Evolutionary conservation across 176 grass and related monocot genomes (phyloP).

Genomic region (Poa annua): DNA sequence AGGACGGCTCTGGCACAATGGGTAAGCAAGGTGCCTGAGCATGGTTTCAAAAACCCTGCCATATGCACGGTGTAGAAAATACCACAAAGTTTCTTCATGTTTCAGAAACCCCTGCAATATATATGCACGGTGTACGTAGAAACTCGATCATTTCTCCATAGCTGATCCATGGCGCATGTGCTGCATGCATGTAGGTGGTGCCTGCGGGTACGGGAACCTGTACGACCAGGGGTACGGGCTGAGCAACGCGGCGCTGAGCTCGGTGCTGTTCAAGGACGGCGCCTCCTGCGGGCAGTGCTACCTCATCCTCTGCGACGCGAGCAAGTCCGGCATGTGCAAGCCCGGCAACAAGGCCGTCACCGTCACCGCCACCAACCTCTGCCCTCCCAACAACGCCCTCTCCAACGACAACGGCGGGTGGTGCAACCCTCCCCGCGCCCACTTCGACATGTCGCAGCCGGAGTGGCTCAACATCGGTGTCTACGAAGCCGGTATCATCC

Average conservation of each 20-base stretch:
- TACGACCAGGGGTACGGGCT: slow-evolving; percentile 56
- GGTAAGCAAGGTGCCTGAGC: slow-evolving; percentile 32
- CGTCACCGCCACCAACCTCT: slow-evolving; percentile 6
- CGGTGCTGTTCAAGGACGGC: slow-evolving; percentile 48
- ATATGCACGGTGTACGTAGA: too few species aligned
- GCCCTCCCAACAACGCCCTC: background rate
- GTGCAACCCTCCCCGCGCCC: background rate
- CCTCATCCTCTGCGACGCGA: slow-evolving; percentile 41
- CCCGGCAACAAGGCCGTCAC: background rate
- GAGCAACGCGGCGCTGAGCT: slow-evolving; percentile 53
- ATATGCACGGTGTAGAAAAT: too few species aligned
- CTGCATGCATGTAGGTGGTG: slow-evolving; percentile 41
- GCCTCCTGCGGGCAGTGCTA: slow-evolving; percentile 64
- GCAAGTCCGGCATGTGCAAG: background rate
- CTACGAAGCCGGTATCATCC: slow-evolving; percentile 45
- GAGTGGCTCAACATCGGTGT: slow-evolving; percentile 46
- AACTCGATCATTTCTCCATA: too few species aligned
- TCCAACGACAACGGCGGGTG: background rate
- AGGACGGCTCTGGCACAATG: slow-evolving; percentile 58
- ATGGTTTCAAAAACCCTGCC: too few species aligned
- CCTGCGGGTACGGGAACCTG: slow-evolving; percentile 64
- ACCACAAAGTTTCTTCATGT: too few species aligned
- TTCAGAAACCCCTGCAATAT: too few species aligned
- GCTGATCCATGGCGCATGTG: too few species aligned
- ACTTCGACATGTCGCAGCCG: slow-evolving; percentile 27